These are phyloP conservation scores for Talaromyces sp. DNA, from an alignment of 2,329 filamentous ascomycete genomes.

Conservation along the genomic window DNA sequence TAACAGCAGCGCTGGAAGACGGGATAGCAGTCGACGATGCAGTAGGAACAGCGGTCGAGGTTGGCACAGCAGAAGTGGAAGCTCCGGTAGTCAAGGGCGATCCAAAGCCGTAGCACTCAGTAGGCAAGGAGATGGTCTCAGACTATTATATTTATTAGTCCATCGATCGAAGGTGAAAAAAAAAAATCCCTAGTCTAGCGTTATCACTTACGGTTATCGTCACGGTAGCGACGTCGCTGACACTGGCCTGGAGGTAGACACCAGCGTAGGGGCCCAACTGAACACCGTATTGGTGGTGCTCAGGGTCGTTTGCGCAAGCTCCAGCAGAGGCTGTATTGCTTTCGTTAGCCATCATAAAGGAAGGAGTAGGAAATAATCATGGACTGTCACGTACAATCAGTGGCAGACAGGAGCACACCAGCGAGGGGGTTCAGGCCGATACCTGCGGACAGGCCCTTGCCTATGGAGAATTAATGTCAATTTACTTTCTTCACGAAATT, in stretches of 20 bases:
- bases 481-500: not conserved
- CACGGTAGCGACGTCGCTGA: not conserved
- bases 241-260: not conserved
- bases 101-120: conserved; percentile 6
- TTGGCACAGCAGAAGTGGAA: not conserved
- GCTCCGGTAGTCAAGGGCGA: not conserved
- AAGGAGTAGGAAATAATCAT: not conserved
- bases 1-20: not conserved
- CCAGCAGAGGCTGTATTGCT: not conserved
- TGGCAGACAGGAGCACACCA: conserved; percentile 3
- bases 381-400: conserved; percentile 2
- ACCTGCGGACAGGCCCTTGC: conserved; percentile 6
- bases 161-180: no score
- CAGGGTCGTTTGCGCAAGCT: conserved; percentile 2
- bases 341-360: not conserved
- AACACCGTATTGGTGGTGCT: conserved; percentile 4
- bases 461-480: not conserved
- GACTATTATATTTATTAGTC: not conserved
- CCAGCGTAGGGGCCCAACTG: conserved; percentile 4
- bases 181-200: not conserved
- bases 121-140: conserved; percentile 4
- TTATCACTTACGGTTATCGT: conserved; percentile 4
- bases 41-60: not conserved
- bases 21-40: not conserved
- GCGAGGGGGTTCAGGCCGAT: conserved; percentile 2